A percentile compares a stretch with the other conserved stretches of the same genome.
Evolutionary conservation across 768 basidiomycete species (phyloP).

Genomic region (Rhizopogon vinicolor): DNA sequence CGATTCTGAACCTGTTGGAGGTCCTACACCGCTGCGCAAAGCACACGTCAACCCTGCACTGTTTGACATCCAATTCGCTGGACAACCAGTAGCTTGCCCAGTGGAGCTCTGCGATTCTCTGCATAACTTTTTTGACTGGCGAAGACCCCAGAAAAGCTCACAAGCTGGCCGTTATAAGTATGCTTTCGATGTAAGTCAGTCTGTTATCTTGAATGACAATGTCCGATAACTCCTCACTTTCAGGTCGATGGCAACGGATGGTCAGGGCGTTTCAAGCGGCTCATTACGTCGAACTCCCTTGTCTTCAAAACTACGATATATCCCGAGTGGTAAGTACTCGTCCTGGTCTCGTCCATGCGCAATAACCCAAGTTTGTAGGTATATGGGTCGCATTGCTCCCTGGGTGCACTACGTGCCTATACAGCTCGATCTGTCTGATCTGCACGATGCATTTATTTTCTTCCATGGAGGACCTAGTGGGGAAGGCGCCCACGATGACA

Average conservation of each 20-base stretch:
- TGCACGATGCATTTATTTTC: constrained; percentile 70
- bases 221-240: neutral
- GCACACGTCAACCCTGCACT: constrained; percentile 46
- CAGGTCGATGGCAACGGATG: constrained; percentile 65
- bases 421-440: constrained; percentile 50
- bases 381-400: constrained; percentile 44
- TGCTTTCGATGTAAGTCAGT: constrained; percentile 46
- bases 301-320: constrained; percentile 57
- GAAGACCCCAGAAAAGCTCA: constrained; percentile 32
- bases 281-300: constrained; percentile 57
- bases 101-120: constrained; percentile 40
- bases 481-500: constrained; percentile 55
- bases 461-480: constrained; percentile 62
- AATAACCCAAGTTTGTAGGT: constrained; percentile 28
- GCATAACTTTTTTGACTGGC: constrained; percentile 45
- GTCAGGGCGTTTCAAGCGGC: constrained; percentile 62
- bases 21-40: constrained; percentile 28
- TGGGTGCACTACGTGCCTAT: constrained; percentile 69
- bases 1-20: constrained; percentile 29
- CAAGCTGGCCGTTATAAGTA: constrained; percentile 60
- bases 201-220: neutral
- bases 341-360: neutral
- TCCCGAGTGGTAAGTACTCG: constrained; percentile 48
- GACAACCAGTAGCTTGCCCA: constrained; percentile 4
- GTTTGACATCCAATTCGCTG: constrained; percentile 57